phyloP scores from a whole-genome alignment of 371 early-diverging fungal species.

The Globomyces sp. region DNA sequence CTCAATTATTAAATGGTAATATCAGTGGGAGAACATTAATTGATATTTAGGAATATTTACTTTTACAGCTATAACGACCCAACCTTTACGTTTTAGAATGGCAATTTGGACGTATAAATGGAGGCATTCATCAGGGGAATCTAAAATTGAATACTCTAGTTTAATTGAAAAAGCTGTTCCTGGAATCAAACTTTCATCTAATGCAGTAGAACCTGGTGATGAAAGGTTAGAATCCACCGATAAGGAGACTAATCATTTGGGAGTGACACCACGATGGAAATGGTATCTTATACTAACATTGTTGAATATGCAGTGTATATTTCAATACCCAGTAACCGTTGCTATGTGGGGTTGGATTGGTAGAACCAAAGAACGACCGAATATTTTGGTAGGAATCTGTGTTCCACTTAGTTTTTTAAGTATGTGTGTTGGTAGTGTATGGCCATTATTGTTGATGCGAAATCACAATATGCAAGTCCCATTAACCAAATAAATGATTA shows the following conservation, averaged over 20 bases:
- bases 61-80: slow-evolving; percentile 22
- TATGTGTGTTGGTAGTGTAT: slow-evolving; percentile 18
- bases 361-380: slow-evolving; percentile 17
- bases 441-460: slow-evolving; percentile 14
- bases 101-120: not conserved
- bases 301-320: slow-evolving; percentile 22
- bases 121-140: too few species aligned
- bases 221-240: too few species aligned
- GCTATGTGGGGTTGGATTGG: slow-evolving; percentile 32
- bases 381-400: slow-evolving; percentile 16
- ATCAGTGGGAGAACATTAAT: too few species aligned
- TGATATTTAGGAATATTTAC: slow-evolving; percentile 21
- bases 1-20: slow-evolving; percentile 30
- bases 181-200: too few species aligned
- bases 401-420: slow-evolving; percentile 21
- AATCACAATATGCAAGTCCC: too few species aligned
- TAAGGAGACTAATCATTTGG: too few species aligned
- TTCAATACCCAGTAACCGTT: slow-evolving; percentile 26
- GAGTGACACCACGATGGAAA: not conserved
- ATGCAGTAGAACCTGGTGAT: too few species aligned
- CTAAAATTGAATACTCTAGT: too few species aligned
- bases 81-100: slow-evolving; percentile 12
- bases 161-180: too few species aligned
- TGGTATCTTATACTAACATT: slow-evolving; percentile 20
- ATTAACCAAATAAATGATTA: too few species aligned